Evolutionary conservation across 1,139 yeast species (phyloP).

Genomic region (Diutina rugosa): DNA sequence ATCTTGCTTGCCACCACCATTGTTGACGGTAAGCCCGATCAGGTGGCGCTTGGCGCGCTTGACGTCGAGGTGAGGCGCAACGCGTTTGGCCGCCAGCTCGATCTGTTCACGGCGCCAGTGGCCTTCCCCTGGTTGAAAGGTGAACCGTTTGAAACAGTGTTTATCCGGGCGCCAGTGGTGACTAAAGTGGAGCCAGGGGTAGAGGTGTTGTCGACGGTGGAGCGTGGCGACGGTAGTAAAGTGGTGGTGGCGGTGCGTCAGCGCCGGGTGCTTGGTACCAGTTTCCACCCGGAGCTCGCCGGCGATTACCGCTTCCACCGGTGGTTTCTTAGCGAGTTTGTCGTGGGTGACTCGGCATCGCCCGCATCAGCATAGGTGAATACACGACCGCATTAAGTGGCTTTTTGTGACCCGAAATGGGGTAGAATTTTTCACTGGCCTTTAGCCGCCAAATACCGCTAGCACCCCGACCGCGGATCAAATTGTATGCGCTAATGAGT

Average conservation of each 20-base stretch:
- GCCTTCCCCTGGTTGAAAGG: constrained; percentile 36
- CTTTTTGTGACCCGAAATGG: constrained; percentile 10
- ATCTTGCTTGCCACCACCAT: constrained; percentile 52
- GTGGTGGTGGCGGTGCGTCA: constrained; percentile 64
- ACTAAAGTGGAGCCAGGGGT: constrained; percentile 21
- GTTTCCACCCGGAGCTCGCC: constrained; percentile 73
- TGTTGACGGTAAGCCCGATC: constrained; percentile 43
- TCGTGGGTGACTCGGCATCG: constrained; percentile 7
- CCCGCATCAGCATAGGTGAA: constrained; percentile 5
- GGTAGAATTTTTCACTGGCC: background rate
- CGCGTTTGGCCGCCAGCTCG: constrained; percentile 71
- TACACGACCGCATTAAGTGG: constrained; percentile 13
- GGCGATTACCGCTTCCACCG: constrained; percentile 50
- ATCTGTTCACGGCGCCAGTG: constrained; percentile 38
- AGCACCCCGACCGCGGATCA: no score
- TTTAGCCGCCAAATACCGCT: no score
- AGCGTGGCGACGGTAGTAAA: constrained; percentile 12
- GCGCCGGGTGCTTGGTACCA: constrained; percentile 56
- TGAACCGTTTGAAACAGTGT: constrained; percentile 46
- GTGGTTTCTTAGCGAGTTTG: constrained; percentile 57
- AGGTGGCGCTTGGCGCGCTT: constrained; percentile 52
- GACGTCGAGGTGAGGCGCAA: constrained; percentile 55
- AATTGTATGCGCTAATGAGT: no score
- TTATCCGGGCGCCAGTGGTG: constrained; percentile 73
- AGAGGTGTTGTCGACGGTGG: constrained; percentile 28